phyloP scores from a whole-genome alignment of 768 basidiomycete species.

The Podaxis rugospora region DNA sequence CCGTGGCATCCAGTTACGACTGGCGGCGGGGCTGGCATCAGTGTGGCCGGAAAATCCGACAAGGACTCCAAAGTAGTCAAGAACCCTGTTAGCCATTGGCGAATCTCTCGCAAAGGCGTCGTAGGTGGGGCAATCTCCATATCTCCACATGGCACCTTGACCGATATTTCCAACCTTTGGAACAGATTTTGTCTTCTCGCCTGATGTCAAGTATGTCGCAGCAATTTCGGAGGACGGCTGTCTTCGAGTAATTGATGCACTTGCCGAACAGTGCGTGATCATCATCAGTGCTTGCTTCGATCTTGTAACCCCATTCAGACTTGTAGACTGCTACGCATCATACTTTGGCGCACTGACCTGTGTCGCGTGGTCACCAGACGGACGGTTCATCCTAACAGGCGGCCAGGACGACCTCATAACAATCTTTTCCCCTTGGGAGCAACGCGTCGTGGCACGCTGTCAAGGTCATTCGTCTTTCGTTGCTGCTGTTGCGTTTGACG shows the following conservation, averaged over 20 bases:
- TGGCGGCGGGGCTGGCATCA: conserved; percentile 25
- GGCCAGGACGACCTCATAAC: conserved; percentile 97
- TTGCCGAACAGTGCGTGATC: conserved; percentile 70
- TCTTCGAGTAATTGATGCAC: conserved; percentile 83
- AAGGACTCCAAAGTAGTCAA: conserved; percentile 70
- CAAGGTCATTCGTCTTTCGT: conserved; percentile 98
- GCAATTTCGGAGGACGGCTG: conserved; percentile 92
- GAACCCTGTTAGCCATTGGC: conserved; percentile 92
- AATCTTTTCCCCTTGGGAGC: conserved; percentile 92
- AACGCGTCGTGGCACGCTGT: conserved; percentile 90
- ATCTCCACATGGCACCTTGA: not conserved
- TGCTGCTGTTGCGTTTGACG: conserved; percentile 85
- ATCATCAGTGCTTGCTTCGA: not conserved
- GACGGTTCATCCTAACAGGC: conserved; percentile 89
- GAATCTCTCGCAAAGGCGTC: conserved; percentile 65
- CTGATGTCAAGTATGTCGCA: conserved; percentile 87
- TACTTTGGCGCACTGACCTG: conserved; percentile 93
- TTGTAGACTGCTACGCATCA: conserved; percentile 91
- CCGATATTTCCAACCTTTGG: not conserved
- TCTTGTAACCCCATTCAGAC: conserved; percentile 35
- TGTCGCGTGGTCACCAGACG: conserved; percentile 94
- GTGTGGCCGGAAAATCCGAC: conserved; percentile 34
- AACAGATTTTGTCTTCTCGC: conserved; percentile 87
- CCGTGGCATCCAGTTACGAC: conserved; percentile 77
- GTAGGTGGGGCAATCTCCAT: conserved; percentile 48